Evolutionary conservation across 148 eudicot genomes (phyloP).

Genomic region (Salicornia ramosissima): DNA sequence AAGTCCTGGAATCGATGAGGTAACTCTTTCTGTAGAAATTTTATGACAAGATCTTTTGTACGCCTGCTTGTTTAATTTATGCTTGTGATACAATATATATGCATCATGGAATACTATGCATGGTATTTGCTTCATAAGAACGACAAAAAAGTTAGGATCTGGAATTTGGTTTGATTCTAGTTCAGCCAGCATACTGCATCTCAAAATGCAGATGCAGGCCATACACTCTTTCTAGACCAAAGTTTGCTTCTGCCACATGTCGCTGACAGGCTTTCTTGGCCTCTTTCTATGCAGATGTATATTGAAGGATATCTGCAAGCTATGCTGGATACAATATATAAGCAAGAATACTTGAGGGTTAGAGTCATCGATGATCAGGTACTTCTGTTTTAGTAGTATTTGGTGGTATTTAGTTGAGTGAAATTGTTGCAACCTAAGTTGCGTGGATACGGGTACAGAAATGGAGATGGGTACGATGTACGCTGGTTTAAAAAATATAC

Average conservation of each 20-base stretch:
- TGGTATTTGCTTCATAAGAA: neutral
- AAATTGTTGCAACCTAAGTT: neutral
- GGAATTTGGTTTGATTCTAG: neutral
- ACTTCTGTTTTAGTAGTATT: conserved; percentile 6
- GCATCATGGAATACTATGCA: neutral
- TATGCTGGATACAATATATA: conserved; percentile 83
- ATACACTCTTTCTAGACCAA: neutral
- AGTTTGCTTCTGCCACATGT: conserved; percentile 1
- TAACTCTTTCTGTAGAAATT: conserved; percentile 21
- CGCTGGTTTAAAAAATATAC: no score
- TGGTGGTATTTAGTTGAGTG: neutral
- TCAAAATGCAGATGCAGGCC: neutral
- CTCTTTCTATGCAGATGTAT: conserved; percentile 68
- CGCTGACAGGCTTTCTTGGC: conserved; percentile 1
- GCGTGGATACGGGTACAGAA: no score
- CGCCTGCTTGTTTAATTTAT: neutral
- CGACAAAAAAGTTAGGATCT: neutral
- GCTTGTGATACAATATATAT: conserved; percentile 6
- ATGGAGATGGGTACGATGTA: no score
- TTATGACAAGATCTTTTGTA: neutral
- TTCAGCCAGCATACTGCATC: neutral
- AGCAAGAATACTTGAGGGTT: conserved; percentile 94
- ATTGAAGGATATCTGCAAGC: conserved; percentile 99
- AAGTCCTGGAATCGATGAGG: conserved; percentile 97
- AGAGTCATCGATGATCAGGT: conserved; percentile 95